Percentiles rank a stretch among this genome's conserved stretches.
phyloP scores from a whole-genome alignment of 257 asterid species.

The Knoxia roxburghii region DNA sequence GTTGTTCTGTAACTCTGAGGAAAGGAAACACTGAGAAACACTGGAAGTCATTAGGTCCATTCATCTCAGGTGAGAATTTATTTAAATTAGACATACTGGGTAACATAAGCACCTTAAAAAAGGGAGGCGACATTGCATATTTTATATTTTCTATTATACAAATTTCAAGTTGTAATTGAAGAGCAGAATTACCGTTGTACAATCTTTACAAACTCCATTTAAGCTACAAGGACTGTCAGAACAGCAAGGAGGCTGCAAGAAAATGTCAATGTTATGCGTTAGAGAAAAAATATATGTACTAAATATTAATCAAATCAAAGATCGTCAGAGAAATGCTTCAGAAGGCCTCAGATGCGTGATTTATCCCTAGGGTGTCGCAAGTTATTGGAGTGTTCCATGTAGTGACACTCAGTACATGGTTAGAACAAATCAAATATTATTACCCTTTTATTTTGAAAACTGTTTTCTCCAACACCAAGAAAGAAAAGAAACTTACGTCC shows the following conservation, averaged over 20 bases:
- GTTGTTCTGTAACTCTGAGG: constrained; percentile 71
- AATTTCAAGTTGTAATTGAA: not conserved
- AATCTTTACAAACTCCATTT: constrained; percentile 67
- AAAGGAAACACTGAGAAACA: constrained; percentile 79
- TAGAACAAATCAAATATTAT: not conserved
- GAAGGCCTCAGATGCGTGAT: not conserved
- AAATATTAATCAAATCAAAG: not conserved
- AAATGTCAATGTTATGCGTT: constrained; percentile 5
- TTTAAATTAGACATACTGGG: too few relatives aligned
- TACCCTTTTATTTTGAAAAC: not conserved
- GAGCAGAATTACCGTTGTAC: constrained; percentile 74
- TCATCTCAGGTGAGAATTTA: not conserved
- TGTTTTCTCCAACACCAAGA: not conserved
- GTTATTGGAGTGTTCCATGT: too few relatives aligned
- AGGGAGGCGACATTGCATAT: not conserved
- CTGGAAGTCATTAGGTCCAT: constrained; percentile 22
- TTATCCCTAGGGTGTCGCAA: not conserved
- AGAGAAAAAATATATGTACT: constrained; percentile 4
- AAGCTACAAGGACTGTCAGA: constrained; percentile 64
- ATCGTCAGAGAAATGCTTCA: not conserved
- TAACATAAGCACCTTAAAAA: not conserved
- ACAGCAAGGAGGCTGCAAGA: constrained; percentile 95
- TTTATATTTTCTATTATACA: not conserved
- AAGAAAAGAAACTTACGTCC: not conserved
- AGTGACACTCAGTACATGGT: not conserved